These are phyloP conservation scores for Aspergillus panamensis DNA, from an alignment of 495 filamentous ascomycete species.

Conservation along the genomic window DNA sequence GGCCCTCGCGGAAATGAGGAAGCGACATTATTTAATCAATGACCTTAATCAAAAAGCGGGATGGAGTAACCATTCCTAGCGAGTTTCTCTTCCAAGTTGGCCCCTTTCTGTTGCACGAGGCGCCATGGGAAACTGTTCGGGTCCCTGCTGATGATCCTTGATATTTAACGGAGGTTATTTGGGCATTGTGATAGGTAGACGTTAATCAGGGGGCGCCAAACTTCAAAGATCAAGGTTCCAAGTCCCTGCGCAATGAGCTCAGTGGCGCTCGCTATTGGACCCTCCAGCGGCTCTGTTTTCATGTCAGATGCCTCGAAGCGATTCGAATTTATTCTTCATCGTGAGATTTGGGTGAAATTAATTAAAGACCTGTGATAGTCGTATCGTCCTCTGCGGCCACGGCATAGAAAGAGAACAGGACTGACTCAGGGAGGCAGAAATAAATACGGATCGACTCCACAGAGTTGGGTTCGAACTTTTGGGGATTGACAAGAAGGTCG, in stretches of 20 bases:
- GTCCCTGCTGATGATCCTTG: conserved; percentile 13
- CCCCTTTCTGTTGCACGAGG: conserved; percentile 10
- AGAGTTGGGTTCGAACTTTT: conserved; percentile 11
- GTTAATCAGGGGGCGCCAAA: not conserved
- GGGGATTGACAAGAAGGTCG: conserved; percentile 6
- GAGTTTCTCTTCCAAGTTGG: not conserved
- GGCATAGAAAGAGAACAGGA: not conserved
- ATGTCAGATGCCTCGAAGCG: not conserved
- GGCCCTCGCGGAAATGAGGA: conserved; percentile 15
- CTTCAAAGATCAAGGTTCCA: not conserved
- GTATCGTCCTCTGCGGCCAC: not conserved
- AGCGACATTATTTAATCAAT: no score
- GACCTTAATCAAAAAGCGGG: not conserved
- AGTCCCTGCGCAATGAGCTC: conserved; percentile 3
- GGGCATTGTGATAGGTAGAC: conserved; percentile 13
- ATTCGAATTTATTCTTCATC: not conserved
- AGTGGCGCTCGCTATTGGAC: conserved; percentile 9
- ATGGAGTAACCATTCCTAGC: not conserved
- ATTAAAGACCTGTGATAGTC: not conserved
- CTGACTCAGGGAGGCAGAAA: not conserved
- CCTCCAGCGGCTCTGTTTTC: conserved; percentile 2
- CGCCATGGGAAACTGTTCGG: not conserved
- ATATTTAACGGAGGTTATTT: conserved; percentile 12
- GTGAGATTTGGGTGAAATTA: not conserved
- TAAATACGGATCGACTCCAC: not conserved